phyloP scores from a whole-genome alignment of 2,329 filamentous ascomycete species.

The Bipolaris bicolor region DNA sequence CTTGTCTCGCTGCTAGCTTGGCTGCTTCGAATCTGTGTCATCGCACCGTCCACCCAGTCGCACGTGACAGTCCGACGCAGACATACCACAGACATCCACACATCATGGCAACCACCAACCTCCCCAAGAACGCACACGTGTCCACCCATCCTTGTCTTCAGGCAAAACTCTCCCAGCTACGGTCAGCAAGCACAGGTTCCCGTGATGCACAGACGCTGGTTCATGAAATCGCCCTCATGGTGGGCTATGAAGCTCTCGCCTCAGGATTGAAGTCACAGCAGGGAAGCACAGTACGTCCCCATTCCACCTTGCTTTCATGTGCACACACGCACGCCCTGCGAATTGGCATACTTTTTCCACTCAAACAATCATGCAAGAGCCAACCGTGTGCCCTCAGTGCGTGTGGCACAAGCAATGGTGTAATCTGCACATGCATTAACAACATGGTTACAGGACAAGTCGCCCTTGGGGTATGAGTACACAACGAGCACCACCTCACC shows the following conservation, averaged over 20 bases:
- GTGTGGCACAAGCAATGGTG: not conserved
- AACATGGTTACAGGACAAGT: constrained; percentile 66
- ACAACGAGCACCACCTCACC: constrained; percentile 68
- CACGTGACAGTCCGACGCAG: not conserved
- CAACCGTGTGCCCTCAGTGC: not conserved
- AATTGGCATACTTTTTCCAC: not conserved
- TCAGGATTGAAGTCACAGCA: constrained; percentile 63
- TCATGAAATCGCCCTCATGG: constrained; percentile 82
- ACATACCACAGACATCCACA: not conserved
- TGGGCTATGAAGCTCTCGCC: constrained; percentile 81
- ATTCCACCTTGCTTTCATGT: not conserved
- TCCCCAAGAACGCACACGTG: constrained; percentile 70
- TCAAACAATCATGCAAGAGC: not conserved
- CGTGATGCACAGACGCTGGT: constrained; percentile 81
- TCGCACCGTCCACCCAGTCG: not conserved
- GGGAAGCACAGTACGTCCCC: constrained; percentile 66
- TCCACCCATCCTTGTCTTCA: constrained; percentile 84
- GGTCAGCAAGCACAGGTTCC: constrained; percentile 71
- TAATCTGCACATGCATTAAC: constrained; percentile 6
- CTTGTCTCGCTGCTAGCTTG: not conserved
- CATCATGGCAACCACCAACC: constrained; percentile 48
- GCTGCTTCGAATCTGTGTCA: not conserved
- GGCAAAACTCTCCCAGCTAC: constrained; percentile 88
- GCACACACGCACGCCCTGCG: not conserved
- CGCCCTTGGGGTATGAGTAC: constrained; percentile 80